Evolutionary conservation across 2,329 filamentous ascomycete species (phyloP).

Genomic region (Pseudovirgaria hyperparasitica): DNA sequence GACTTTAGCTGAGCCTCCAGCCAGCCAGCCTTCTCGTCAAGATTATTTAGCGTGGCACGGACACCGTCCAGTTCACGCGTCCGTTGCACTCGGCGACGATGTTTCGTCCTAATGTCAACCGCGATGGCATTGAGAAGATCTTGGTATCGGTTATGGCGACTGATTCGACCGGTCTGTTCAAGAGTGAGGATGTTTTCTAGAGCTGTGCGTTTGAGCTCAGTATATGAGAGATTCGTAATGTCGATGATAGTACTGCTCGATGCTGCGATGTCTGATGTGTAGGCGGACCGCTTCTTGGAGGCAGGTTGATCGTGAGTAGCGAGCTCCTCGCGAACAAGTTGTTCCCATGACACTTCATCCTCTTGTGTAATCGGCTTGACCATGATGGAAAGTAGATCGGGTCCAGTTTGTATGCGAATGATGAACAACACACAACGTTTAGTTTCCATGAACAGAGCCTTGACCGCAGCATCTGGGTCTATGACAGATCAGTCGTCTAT

Average conservation of each 20-base stretch:
- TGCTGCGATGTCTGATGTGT: slow-evolving; percentile 40
- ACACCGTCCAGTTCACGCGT: slow-evolving; percentile 83
- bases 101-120: slow-evolving; percentile 93
- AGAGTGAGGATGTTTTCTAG: slow-evolving; percentile 88
- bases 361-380: slow-evolving; percentile 77
- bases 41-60: slow-evolving; percentile 57
- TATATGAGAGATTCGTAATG: slow-evolving; percentile 78
- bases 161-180: slow-evolving; percentile 78
- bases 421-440: slow-evolving; percentile 97
- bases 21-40: slow-evolving; percentile 80
- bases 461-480: slow-evolving; percentile 86
- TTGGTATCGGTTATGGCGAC: slow-evolving; percentile 80
- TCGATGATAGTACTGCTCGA: slow-evolving; percentile 53
- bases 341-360: slow-evolving; percentile 80
- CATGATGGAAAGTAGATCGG: slow-evolving; percentile 88
- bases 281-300: slow-evolving; percentile 63
- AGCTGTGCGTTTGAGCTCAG: slow-evolving; percentile 82
- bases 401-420: slow-evolving; percentile 85
- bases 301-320: slow-evolving; percentile 32
- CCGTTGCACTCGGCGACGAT: slow-evolving; percentile 78
- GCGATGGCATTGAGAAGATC: slow-evolving; percentile 97
- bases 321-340: slow-evolving; percentile 72
- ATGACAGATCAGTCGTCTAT: slow-evolving; percentile 12
- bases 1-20: slow-evolving; percentile 91
- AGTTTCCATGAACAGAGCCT: slow-evolving; percentile 93